Conservation (phyloP, 495 filamentous ascomycete species). For the Peziza echinospora region DNA sequence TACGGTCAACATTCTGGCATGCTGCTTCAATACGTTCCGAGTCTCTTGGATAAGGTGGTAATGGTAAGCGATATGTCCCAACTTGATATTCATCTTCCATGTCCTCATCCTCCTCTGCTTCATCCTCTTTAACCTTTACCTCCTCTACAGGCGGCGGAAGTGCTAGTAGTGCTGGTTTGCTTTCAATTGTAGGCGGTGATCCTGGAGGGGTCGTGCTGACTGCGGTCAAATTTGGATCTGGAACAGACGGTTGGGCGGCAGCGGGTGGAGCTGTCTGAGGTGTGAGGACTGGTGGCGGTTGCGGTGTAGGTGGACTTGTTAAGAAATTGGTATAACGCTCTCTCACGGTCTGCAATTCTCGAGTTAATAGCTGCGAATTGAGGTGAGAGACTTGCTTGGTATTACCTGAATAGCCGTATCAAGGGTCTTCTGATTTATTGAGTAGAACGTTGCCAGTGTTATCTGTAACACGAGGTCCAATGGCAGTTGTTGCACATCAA, state of each 20-base stretch:
- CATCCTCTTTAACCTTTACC: conserved; percentile 7
- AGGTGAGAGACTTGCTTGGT: background rate
- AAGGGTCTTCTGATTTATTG: conserved; percentile 22
- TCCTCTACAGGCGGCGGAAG: conserved; percentile 1
- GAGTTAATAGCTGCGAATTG: no score
- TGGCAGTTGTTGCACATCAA: conserved; percentile 64
- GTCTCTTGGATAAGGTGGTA: conserved; percentile 48
- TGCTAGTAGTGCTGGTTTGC: background rate
- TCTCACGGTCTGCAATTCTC: conserved; percentile 15
- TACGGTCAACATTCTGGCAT: conserved; percentile 43
- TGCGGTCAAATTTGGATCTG: conserved; percentile 1
- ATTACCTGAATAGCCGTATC: conserved; percentile 23
- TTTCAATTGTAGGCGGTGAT: background rate
- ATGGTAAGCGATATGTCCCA: conserved; percentile 45
- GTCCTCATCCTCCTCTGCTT: conserved; percentile 13
- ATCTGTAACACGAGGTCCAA: conserved; percentile 54
- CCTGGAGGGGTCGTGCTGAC: conserved; percentile 2
- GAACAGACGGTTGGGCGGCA: no score
- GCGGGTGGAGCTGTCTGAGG: conserved; percentile 1
- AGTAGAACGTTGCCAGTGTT: conserved; percentile 27
- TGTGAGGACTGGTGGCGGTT: background rate
- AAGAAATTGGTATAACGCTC: conserved; percentile 10
- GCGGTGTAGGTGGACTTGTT: conserved; percentile 1
- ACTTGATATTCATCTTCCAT: conserved; percentile 16
- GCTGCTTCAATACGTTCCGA: conserved; percentile 46